Evolutionary conservation across 2,329 filamentous ascomycete species (phyloP).

Genomic region (Cladosporium sp.): DNA sequence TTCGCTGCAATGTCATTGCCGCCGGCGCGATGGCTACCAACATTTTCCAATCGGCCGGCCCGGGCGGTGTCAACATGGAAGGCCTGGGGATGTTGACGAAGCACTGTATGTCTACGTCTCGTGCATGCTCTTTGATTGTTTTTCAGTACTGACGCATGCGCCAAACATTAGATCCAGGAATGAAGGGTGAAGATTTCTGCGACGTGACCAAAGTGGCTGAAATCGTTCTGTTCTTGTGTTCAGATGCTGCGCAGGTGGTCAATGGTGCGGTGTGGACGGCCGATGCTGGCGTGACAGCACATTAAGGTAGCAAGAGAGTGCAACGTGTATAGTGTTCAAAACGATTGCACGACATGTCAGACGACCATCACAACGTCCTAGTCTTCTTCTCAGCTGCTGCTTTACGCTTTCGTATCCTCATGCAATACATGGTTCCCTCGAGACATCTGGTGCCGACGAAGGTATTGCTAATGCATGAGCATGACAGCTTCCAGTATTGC

Average conservation of each 20-base stretch:
- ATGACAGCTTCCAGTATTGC: not conserved
- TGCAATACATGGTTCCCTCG: not conserved
- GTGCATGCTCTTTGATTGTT: not conserved
- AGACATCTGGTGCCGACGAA: not conserved
- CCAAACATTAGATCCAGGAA: not conserved
- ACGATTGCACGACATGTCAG: not conserved
- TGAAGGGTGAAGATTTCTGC: not conserved
- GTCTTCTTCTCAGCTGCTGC: not conserved
- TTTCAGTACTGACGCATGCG: not conserved
- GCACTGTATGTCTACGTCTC: not conserved
- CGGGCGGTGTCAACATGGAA: slow-evolving; percentile 35
- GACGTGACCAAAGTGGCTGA: slow-evolving; percentile 39
- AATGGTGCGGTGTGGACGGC: slow-evolving; percentile 37
- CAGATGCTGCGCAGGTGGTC: slow-evolving; percentile 37
- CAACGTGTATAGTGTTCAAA: not conserved
- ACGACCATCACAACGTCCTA: not conserved
- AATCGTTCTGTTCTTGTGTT: slow-evolving; percentile 37
- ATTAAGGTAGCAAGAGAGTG: not conserved
- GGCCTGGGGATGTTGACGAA: slow-evolving; percentile 27
- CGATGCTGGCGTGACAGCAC: slow-evolving; percentile 33
- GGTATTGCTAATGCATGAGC: not conserved
- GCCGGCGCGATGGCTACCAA: slow-evolving; percentile 61
- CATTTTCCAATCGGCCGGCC: slow-evolving; percentile 50
- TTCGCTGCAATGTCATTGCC: slow-evolving; percentile 50
- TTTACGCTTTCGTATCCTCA: not conserved